Conservation (phyloP, 768 basidiomycete species). For the Russula sp. region DNA sequence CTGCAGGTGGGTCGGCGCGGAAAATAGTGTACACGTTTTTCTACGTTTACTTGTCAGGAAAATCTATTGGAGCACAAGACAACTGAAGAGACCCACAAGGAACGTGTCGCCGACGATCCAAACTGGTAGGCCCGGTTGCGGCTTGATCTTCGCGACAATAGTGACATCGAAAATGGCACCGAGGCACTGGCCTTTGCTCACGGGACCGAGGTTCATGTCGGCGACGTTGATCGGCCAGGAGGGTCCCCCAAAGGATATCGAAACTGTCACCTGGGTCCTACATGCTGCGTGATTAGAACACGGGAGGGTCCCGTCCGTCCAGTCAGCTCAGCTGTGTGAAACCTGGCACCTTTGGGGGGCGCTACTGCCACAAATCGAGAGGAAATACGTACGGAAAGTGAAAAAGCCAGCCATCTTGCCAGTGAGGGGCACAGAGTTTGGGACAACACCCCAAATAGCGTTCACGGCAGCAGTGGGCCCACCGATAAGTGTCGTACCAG, state of each 20-base stretch:
- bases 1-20: no score
- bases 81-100: no score
- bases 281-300: constrained; percentile 52
- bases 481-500: constrained; percentile 91
- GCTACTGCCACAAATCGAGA: not conserved
- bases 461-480: constrained; percentile 60
- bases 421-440: constrained; percentile 44
- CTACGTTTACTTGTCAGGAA: no score
- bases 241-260: constrained; percentile 57
- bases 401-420: constrained; percentile 60
- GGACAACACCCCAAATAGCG: constrained; percentile 60
- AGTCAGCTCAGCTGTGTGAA: not conserved
- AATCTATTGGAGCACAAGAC: no score
- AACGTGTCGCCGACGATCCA: constrained; percentile 48
- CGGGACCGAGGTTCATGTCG: constrained; percentile 76
- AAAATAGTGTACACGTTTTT: no score
- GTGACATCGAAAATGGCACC: constrained; percentile 72
- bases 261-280: constrained; percentile 44
- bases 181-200: constrained; percentile 35
- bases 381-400: constrained; percentile 57
- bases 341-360: not conserved
- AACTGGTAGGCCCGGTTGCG: constrained; percentile 29
- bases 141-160: constrained; percentile 41
- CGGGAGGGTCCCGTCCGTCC: not conserved
- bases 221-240: constrained; percentile 70